Base-by-base conservation (phyloP, 495 filamentous ascomycete genomes). In the Lepidopterella palustris region DNA sequence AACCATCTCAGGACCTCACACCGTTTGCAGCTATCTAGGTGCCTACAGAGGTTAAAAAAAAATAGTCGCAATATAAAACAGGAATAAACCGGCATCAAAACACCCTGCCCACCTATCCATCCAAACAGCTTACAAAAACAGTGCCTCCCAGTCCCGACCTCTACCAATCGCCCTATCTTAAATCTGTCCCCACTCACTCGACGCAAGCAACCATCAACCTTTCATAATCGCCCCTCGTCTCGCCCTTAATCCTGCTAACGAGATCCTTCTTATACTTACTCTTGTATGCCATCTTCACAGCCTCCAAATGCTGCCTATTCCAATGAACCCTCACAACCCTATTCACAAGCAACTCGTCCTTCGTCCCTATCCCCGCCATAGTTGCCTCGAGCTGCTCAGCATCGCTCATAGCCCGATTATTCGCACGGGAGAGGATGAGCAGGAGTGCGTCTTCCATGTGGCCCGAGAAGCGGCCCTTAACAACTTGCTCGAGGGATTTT, bases 401-500 rank as follows among this genome's bases (percentile, higher is more conserved):
- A 66, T 96, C 92, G 45, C 87, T 82, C 80, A 86, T 85, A 23
- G 87, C 88, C 52, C 86, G 87, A 66, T 97, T 89, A 10, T 82
- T 73, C 4, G 87, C 93, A 0, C 82, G 79, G n/a, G 80, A 80
- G 4, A 96, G 74, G 72, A 95, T 89, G 54, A 81, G 82, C 40
- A 91, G 71, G n/a, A 96, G 73, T 0, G 90, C 90, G 25, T 87
- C 80, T 72, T 92, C 81, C 90, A 97, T 96, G 66, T 97, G 92
- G 0, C 92, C 92, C 0, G 85, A 86, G 73, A 96, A 95, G 68
- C 93, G 85, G 74, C 80, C 85, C 53, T 80, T 78, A 42, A 97
- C 80, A 53, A 89, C 84, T 26, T 83, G 82, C 55, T 89, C 85
- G 8, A 98, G 75, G 20, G 79, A 72, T 10, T 76, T 72, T 1